Evolutionary conservation across 1,284 basidiomycete genomes (phyloP).

Genomic region (Cryptococcus sp.): DNA sequence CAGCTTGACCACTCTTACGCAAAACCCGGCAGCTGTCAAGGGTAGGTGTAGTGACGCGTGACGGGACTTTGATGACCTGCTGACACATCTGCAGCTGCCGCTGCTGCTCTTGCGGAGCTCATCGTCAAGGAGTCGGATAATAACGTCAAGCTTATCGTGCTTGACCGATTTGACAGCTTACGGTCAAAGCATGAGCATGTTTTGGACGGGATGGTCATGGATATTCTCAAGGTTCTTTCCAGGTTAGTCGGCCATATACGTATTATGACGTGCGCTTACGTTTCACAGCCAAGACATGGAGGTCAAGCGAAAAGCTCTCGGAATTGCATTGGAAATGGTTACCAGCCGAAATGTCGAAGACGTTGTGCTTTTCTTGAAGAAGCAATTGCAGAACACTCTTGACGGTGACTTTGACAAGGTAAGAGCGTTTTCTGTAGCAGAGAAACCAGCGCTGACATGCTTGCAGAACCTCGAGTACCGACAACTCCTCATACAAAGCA

Average conservation of each 20-base stretch:
- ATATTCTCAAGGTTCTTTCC: conserved; percentile 86
- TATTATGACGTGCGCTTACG: not conserved
- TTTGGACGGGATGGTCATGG: conserved; percentile 91
- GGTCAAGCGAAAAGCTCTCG: conserved; percentile 89
- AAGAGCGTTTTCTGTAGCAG: not conserved
- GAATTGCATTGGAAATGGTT: conserved; percentile 90
- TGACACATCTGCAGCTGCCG: conserved; percentile 68
- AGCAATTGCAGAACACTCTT: conserved; percentile 91
- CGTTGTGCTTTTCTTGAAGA: conserved; percentile 94
- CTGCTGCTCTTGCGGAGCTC: conserved; percentile 83
- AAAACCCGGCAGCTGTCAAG: conserved; percentile 95
- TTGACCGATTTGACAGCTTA: conserved; percentile 85
- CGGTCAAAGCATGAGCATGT: conserved; percentile 87
- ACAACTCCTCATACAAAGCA: conserved; percentile 94
- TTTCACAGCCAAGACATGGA: conserved; percentile 84
- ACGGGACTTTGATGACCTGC: not conserved
- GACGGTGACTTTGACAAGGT: conserved; percentile 66
- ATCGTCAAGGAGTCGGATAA: conserved; percentile 96
- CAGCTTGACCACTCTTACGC: conserved; percentile 90
- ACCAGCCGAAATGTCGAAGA: conserved; percentile 97
- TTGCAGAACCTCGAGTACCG: conserved; percentile 87
- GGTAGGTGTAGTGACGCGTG: conserved; percentile 56
- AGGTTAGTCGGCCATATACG: conserved; percentile 56
- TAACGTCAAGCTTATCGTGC: conserved; percentile 98
- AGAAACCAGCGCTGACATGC: conserved; percentile 5